Evolutionary conservation across 139 green algal species (phyloP).

Genomic region (Haematococcus sp.): DNA sequence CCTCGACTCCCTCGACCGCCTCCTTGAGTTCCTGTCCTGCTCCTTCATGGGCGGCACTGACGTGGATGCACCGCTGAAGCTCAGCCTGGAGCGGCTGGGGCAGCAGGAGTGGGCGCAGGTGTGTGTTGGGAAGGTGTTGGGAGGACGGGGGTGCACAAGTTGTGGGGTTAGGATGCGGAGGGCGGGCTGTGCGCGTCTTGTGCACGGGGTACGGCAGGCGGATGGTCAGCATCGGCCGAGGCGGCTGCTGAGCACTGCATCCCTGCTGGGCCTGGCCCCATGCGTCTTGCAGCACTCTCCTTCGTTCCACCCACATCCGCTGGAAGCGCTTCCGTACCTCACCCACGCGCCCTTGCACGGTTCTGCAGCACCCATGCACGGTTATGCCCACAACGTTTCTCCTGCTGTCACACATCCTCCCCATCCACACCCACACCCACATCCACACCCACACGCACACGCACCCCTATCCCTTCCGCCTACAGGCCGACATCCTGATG

Average conservation of each 20-base stretch:
- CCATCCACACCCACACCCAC: not conserved
- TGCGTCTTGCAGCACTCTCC: no score
- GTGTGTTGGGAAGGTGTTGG: slow-evolving; percentile 20
- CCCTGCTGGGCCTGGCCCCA: no score
- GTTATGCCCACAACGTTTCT: no score
- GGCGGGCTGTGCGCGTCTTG: no score
- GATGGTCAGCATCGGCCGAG: no score
- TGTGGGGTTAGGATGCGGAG: not conserved
- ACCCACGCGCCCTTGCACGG: no score
- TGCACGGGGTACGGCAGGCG: no score
- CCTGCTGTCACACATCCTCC: no score
- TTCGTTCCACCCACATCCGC: no score
- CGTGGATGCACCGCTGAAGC: slow-evolving; percentile 76
- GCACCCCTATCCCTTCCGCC: not conserved
- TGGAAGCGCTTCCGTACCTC: no score
- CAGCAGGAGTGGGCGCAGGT: slow-evolving; percentile 72
- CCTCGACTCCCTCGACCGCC: slow-evolving; percentile 40
- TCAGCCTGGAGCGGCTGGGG: slow-evolving; percentile 67
- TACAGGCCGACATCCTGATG: slow-evolving; percentile 88
- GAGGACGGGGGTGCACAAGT: not conserved
- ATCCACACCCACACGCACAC: not conserved
- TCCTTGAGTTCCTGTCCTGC: slow-evolving; percentile 82
- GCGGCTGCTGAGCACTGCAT: no score
- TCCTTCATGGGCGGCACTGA: slow-evolving; percentile 67
- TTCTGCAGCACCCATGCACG: no score